phyloP scores from a whole-genome alignment of 164 flowering plant species.

The Malania oleifera region DNA sequence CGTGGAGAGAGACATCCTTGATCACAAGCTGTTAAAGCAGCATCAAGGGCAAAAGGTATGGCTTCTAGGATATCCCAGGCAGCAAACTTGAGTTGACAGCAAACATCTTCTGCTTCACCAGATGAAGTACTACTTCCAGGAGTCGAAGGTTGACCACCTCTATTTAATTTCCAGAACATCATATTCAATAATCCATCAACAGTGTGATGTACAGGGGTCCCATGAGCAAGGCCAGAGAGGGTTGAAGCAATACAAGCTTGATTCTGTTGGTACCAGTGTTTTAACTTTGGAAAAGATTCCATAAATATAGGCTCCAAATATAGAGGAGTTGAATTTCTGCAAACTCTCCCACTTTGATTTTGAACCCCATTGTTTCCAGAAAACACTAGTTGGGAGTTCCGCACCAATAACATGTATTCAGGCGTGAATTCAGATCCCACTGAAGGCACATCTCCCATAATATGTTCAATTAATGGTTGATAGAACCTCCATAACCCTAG shows the following conservation, averaged over 20 bases:
- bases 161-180: constrained; percentile 75
- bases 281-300: constrained; percentile 86
- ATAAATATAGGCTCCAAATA: constrained; percentile 77
- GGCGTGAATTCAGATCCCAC: constrained; percentile 93
- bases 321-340: constrained; percentile 36
- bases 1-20: constrained; percentile 93
- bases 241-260: constrained; percentile 90
- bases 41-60: constrained; percentile 94
- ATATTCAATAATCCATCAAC: constrained; percentile 78
- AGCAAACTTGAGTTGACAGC: constrained; percentile 71
- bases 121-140: constrained; percentile 78
- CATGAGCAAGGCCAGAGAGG: constrained; percentile 78
- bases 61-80: constrained; percentile 99
- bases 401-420: constrained; percentile 71
- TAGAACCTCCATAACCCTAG: constrained; percentile 92
- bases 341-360: constrained; percentile 44
- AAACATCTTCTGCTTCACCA: constrained; percentile 68
- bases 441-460: constrained; percentile 79
- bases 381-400: constrained; percentile 67
- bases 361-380: constrained; percentile 39
- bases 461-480: constrained; percentile 85
- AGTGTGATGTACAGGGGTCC: constrained; percentile 77
- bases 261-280: constrained; percentile 91
- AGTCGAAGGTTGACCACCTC: constrained; percentile 52
- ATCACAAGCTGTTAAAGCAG: constrained; percentile 92